Conservation (phyloP, 2,329 filamentous ascomycete species). For the Aspergillus oerlinghausenensis region DNA sequence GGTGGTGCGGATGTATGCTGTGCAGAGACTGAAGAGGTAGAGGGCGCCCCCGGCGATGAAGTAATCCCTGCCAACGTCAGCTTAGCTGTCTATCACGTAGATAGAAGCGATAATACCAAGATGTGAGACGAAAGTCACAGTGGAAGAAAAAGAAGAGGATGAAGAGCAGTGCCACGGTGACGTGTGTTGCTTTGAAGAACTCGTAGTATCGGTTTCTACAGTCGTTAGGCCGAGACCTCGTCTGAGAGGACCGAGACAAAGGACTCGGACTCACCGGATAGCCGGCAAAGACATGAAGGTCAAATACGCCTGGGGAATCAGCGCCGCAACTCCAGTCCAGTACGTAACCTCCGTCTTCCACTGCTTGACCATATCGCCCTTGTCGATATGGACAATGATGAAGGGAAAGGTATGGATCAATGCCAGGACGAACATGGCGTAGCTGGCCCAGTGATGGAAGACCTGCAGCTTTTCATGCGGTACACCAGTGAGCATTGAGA, state of each 20-base stretch:
- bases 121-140: conserved; percentile 52
- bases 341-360: conserved; percentile 47
- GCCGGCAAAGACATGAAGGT: conserved; percentile 51
- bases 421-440: conserved; percentile 54
- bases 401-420: conserved; percentile 59
- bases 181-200: conserved; percentile 57
- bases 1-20: conserved; percentile 44
- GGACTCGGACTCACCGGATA: conserved; percentile 40
- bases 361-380: conserved; percentile 45
- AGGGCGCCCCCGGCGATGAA: conserved; percentile 54
- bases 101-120: conserved; percentile 38
- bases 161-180: conserved; percentile 50
- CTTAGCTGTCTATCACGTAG: not conserved
- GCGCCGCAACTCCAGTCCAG: conserved; percentile 53
- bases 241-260: not conserved
- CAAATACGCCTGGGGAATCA: conserved; percentile 52
- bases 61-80: conserved; percentile 48
- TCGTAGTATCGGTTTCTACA: conserved; percentile 53
- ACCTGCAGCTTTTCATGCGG: conserved; percentile 54
- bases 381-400: conserved; percentile 49
- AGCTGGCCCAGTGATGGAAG: conserved; percentile 52
- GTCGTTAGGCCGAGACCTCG: not conserved
- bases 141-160: conserved; percentile 59
- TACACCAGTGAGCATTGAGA: conserved; percentile 52
- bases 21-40: conserved; percentile 47